These are phyloP conservation scores for Pulchroboletus neoregius DNA, from an alignment of 1,284 basidiomycete genomes.

Conservation along the genomic window DNA sequence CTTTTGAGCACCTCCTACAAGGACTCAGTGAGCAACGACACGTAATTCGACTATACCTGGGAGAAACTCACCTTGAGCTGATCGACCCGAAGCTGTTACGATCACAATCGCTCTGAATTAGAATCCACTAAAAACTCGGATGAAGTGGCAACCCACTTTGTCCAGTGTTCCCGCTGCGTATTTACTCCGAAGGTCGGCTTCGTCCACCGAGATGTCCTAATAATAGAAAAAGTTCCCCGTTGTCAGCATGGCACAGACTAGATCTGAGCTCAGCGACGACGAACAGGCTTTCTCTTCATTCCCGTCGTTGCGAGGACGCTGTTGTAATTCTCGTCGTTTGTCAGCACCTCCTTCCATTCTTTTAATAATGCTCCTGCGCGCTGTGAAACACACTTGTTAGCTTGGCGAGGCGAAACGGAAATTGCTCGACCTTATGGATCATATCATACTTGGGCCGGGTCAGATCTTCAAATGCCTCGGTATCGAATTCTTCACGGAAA, in stretches of 20 bases:
- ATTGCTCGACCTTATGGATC: slow-evolving; percentile 68
- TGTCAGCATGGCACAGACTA: slow-evolving; percentile 1
- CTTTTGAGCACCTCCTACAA: slow-evolving; percentile 63
- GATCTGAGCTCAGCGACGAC: slow-evolving; percentile 29
- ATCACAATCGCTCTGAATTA: slow-evolving; percentile 9
- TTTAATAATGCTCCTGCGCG: slow-evolving; percentile 72
- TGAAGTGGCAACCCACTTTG: slow-evolving; percentile 50
- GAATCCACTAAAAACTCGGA: slow-evolving; percentile 3
- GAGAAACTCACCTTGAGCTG: slow-evolving; percentile 60
- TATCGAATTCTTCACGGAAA: slow-evolving; percentile 83
- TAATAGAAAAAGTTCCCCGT: not conserved
- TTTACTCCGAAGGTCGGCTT: slow-evolving; percentile 65
- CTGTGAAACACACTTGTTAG: slow-evolving; percentile 36
- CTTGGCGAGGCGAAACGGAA: not conserved
- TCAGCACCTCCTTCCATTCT: slow-evolving; percentile 69
- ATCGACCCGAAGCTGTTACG: slow-evolving; percentile 64
- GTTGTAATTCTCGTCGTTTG: slow-evolving; percentile 61
- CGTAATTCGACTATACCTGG: too few relatives aligned
- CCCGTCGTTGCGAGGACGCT: slow-evolving; percentile 46
- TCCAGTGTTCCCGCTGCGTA: slow-evolving; percentile 54
- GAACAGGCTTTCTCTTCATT: slow-evolving; percentile 69
- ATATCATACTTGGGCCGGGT: slow-evolving; percentile 75
- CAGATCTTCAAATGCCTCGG: slow-evolving; percentile 71
- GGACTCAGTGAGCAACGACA: slow-evolving; percentile 14
- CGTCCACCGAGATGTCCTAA: slow-evolving; percentile 57